These are phyloP conservation scores for Phycomyces blakesleeanus DNA, from an alignment of 192 early-diverging fungal species.

Conservation along the genomic window DNA sequence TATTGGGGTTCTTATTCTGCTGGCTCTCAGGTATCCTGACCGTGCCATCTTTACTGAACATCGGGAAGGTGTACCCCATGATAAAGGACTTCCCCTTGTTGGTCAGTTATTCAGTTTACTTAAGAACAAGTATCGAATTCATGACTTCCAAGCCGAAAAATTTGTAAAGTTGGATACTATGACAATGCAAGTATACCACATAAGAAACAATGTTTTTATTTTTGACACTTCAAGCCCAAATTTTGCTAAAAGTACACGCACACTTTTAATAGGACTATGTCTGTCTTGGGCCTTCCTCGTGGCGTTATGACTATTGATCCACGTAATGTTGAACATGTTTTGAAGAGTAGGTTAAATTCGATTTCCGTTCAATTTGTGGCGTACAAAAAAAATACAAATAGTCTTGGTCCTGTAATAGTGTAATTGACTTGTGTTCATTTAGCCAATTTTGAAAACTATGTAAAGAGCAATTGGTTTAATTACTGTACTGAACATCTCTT, in stretches of 20 bases:
- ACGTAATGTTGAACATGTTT: slow-evolving; percentile 32
- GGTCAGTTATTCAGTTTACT: slow-evolving; percentile 15
- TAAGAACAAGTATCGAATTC: slow-evolving; percentile 3
- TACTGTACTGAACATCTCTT: slow-evolving; percentile 47
- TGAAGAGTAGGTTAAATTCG: slow-evolving; percentile 28
- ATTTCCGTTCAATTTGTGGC: no score
- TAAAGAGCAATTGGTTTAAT: slow-evolving; percentile 39
- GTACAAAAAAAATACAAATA: background rate
- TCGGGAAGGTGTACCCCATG: slow-evolving; percentile 7
- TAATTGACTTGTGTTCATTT: background rate
- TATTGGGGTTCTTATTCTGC: background rate
- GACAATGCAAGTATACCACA: slow-evolving; percentile 6
- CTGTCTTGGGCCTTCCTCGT: slow-evolving; percentile 21
- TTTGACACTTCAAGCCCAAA: no score
- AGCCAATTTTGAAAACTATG: slow-evolving; percentile 39
- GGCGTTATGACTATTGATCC: slow-evolving; percentile 27
- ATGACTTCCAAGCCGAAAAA: slow-evolving; percentile 5
- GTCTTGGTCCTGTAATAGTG: no score
- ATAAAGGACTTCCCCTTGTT: slow-evolving; percentile 16
- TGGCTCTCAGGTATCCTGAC: slow-evolving; percentile 27
- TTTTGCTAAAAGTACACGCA: no score
- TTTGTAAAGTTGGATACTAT: slow-evolving; percentile 23
- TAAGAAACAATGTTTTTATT: no score
- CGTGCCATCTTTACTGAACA: slow-evolving; percentile 22
- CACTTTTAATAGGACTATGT: slow-evolving; percentile 11